Evolutionary conservation across 768 basidiomycete genomes (phyloP).

Genomic region (Pisolithus albus): DNA sequence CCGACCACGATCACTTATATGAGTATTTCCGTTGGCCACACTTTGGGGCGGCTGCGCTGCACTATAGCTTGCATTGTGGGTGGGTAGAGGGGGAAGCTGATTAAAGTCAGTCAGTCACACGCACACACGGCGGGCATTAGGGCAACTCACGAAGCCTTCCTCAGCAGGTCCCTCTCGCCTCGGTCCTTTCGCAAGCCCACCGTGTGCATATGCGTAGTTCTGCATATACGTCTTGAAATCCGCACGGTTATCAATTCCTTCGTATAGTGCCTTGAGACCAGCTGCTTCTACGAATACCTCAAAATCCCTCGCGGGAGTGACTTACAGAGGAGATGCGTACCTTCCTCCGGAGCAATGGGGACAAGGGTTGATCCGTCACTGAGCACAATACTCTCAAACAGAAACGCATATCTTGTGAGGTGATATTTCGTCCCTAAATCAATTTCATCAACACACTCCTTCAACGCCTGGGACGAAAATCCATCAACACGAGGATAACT

Average conservation of each 20-base stretch:
- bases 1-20: constrained; percentile 49
- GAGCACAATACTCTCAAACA: constrained; percentile 86
- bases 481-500: constrained; percentile 1
- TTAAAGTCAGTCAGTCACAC: constrained; percentile 2
- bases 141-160: constrained; percentile 85
- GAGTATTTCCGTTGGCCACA: constrained; percentile 23
- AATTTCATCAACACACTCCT: constrained; percentile 93
- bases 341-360: constrained; percentile 65
- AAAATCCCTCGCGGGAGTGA: constrained; percentile 1
- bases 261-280: constrained; percentile 81
- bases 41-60: constrained; percentile 20
- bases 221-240: constrained; percentile 99
- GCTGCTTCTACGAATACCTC: constrained; percentile 33
- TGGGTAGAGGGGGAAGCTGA: constrained; percentile 59
- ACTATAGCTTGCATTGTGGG: constrained; percentile 29
- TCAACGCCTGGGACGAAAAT: constrained; percentile 56
- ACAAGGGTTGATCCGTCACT: constrained; percentile 82
- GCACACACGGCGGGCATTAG: constrained; percentile 2
- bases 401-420: constrained; percentile 86
- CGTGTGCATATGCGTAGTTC: constrained; percentile 90
- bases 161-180: constrained; percentile 84
- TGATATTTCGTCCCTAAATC: constrained; percentile 99
- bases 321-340: constrained; percentile 29
- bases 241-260: constrained; percentile 87
- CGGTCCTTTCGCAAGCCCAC: constrained; percentile 58